Base-by-base conservation (phyloP, 768 basidiomycete species). In the Leccinum truebloodii region DNA sequence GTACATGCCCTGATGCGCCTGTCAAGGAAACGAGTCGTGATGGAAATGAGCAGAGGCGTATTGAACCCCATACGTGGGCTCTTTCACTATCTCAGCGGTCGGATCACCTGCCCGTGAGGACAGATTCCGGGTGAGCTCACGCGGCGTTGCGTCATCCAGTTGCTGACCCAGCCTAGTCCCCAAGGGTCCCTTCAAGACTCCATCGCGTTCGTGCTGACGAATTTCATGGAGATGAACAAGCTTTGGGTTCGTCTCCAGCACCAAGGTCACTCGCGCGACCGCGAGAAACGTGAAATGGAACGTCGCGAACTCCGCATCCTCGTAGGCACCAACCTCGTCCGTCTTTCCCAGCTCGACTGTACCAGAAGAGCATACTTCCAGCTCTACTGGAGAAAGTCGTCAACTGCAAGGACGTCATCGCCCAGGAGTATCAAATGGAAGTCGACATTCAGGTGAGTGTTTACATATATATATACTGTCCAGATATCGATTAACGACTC, bases 191-290 rank as follows among this genome's bases (percentile, higher is more conserved):
- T 99, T 2, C 89, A 95, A 76, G 86, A n/a, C n/a, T n/a, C n/a
- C n/a, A n/a, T n/a, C n/a, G n/a, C 86, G 3, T 98, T 98, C 72
- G 95, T 98, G 44, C 82, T 99, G 59, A 98, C 95, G 61, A 98
- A 99, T 75, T 98, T 98, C 70, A 94, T 99, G 71, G 97, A 99
- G 73, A 99, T 98, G 96, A 99, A 98, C 83, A 99, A 98, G 73
- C 88, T 98, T 24, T 98, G 97, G 97, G 97, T 99, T 3, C 92
- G 96, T 44, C 82, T 99, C 12, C 97, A 98, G 74, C 97, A 99
- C 69, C 93, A 96, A 70, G 97, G 22, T 22, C 22, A 98, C 69
- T 97, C 95, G 1, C 86, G 95, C 52, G 97, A 99, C 73, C 87
- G 95, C 56, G 97, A 99, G 73, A 97, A 97, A 75, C 90, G 97